Evolutionary conservation across 2,329 filamentous ascomycete species (phyloP).

Genomic region (Talaromyces atroroseus): DNA sequence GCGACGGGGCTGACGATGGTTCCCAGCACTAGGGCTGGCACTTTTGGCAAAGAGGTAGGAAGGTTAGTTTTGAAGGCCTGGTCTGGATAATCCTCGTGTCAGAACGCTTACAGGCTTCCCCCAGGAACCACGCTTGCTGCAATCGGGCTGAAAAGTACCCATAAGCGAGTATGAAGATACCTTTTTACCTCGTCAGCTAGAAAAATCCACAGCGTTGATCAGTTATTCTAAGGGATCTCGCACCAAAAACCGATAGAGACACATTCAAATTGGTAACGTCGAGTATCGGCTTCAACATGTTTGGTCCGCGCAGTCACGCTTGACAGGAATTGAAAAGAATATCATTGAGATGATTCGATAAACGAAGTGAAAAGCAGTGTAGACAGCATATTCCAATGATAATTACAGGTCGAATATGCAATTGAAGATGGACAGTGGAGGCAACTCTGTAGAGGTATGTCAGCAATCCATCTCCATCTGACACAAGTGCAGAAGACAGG

Average conservation of each 20-base stretch:
- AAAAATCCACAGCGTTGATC: too few relatives aligned
- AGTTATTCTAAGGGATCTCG: slow-evolving; percentile 1
- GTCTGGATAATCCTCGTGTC: neutral
- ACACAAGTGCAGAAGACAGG: neutral
- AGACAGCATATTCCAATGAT: neutral
- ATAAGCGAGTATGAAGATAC: slow-evolving; percentile 28
- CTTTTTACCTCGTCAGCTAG: slow-evolving; percentile 15
- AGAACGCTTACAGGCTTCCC: slow-evolving; percentile 32
- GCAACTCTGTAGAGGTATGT: neutral
- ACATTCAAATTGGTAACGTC: slow-evolving; percentile 32
- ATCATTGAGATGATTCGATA: neutral
- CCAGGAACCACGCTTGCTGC: slow-evolving; percentile 36
- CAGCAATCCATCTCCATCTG: neutral
- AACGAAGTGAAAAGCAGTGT: neutral
- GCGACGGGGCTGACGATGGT: slow-evolving; percentile 51
- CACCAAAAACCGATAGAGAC: slow-evolving; percentile 29
- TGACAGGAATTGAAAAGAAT: neutral
- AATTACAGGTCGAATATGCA: neutral
- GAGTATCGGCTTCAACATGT: slow-evolving; percentile 32
- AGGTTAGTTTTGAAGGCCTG: slow-evolving; percentile 7
- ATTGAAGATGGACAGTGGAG: neutral
- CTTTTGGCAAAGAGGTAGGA: slow-evolving; percentile 26
- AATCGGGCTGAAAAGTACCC: slow-evolving; percentile 33
- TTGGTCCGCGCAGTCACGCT: slow-evolving; percentile 6
- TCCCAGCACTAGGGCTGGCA: slow-evolving; percentile 52